phyloP scores from a whole-genome alignment of 106 monocot genomes.

The Acorus calamus region DNA sequence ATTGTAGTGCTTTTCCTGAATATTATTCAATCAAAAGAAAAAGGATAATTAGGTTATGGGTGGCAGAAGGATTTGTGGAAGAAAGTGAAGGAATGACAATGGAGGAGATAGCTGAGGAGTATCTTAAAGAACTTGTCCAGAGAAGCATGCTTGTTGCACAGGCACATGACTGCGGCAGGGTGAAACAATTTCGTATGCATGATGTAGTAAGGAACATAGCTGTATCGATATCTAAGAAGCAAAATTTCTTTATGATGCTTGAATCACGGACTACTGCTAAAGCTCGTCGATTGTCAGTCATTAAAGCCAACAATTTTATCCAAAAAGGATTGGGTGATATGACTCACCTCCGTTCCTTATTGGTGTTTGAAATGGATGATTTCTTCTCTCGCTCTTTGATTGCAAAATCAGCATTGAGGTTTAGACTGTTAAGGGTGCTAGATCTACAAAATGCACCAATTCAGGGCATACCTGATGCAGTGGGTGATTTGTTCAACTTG shows the following conservation, averaged over 20 bases:
- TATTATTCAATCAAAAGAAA: conserved; percentile 23
- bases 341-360: too few species aligned
- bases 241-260: conserved; percentile 12
- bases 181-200: conserved; percentile 22
- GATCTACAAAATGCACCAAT: conserved; percentile 16
- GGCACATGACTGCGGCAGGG: neutral
- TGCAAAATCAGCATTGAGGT: neutral
- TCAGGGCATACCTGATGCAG: conserved; percentile 12
- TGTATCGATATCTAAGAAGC: conserved; percentile 15
- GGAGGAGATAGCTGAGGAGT: conserved; percentile 28
- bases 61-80: conserved; percentile 34
- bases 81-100: conserved; percentile 5
- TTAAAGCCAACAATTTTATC: too few species aligned
- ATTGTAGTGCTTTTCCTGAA: conserved; percentile 25
- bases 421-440: conserved; percentile 28
- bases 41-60: conserved; percentile 33
- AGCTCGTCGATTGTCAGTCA: neutral
- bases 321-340: too few species aligned
- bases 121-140: conserved; percentile 30
- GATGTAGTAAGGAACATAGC: conserved; percentile 28
- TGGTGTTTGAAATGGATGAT: too few species aligned
- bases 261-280: neutral
- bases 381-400: conserved; percentile 3
- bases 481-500: too few species aligned
- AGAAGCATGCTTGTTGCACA: conserved; percentile 32